Evolutionary conservation across 2,329 filamentous ascomycete species (phyloP).

Genomic region (Paraphoma chrysanthemicola): DNA sequence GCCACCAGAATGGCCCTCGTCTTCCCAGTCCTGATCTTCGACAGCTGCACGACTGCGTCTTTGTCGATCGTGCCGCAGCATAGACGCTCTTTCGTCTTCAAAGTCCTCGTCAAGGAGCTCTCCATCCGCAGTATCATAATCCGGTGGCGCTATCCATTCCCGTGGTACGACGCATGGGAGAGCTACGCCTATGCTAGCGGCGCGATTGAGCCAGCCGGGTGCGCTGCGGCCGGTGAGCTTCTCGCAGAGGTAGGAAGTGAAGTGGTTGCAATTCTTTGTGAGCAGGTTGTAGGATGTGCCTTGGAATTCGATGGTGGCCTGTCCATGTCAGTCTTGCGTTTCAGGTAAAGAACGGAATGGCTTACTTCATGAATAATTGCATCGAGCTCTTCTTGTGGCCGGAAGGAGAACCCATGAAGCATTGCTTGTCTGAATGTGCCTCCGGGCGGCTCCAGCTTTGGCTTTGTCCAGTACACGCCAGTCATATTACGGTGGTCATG

Average conservation of each 20-base stretch:
- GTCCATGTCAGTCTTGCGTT: conserved; percentile 17
- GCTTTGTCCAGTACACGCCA: conserved; percentile 83
- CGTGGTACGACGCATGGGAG: conserved; percentile 82
- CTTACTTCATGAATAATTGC: conserved; percentile 65
- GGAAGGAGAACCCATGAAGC: conserved; percentile 79
- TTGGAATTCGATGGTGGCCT: conserved; percentile 74
- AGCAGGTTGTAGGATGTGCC: conserved; percentile 82
- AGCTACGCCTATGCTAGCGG: conserved; percentile 81
- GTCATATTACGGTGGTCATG: conserved; percentile 74
- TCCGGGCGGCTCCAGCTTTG: conserved; percentile 74
- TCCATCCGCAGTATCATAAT: conserved; percentile 75
- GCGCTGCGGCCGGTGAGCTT: conserved; percentile 74
- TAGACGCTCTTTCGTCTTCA: conserved; percentile 64
- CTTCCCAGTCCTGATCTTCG: conserved; percentile 38
- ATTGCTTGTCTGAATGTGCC: conserved; percentile 78
- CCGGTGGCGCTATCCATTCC: conserved; percentile 82
- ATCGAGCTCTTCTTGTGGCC: conserved; percentile 73
- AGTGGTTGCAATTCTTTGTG: conserved; percentile 88
- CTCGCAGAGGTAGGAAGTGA: conserved; percentile 78
- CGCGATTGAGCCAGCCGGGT: conserved; percentile 80
- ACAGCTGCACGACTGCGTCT: conserved; percentile 34
- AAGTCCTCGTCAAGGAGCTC: conserved; percentile 67
- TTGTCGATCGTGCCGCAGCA: conserved; percentile 58
- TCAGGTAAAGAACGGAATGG: not conserved
- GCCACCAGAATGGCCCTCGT: conserved; percentile 36